Base-by-base conservation (phyloP, 2,329 filamentous ascomycete genomes). In the Pyricularia pennisetigena region DNA sequence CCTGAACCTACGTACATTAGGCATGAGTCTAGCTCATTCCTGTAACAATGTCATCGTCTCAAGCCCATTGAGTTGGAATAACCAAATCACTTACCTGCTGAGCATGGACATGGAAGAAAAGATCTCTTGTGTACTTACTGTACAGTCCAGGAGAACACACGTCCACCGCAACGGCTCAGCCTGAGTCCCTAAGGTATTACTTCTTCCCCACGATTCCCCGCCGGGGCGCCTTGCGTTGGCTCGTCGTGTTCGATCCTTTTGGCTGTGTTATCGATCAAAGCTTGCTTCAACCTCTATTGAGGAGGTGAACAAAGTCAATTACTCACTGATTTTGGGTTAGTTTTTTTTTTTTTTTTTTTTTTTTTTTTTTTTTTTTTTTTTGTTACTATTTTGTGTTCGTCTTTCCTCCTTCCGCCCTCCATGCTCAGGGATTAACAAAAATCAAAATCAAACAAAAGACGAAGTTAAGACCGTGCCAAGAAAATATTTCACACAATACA, bases 151-250 rank as follows among this genome's bases (percentile, higher is more conserved):
- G 20, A 49, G 41, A 49, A 49, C 41, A 49, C 41, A 61, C 24
- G 24, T 26, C 10, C 57, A 61, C 57, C 4, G 32, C 32, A 35
- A 35, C 32, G 23, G n/a, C 57, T 61, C n/a, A 61, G n/a, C n/a
- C n/a, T 61, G 57, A 61, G n/a, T 14, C n/a, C n/a, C n/a, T n/a
- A n/a, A 61, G 9, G 57, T 24, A 61, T 24, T 61, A 61, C 57
- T 61, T 61, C n/a, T 61, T 24, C 57, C 57, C 57, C 57, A 61
- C 57, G 57, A 61, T 61, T 61, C 57, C 57, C 57, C n/a, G 57
- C 57, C 23, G 23, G 9, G n/a, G n/a, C 24, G 57, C 57, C 26
- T 26, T 61, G 57, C 57, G n/a, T 26, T 61, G 57, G 23, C 23
- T 8, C 57, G 23, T 26, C 23, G 23, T 49, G 20, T 49, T 49